Base-by-base conservation (phyloP, 495 filamentous ascomycete genomes). In the Poronia punctata region DNA sequence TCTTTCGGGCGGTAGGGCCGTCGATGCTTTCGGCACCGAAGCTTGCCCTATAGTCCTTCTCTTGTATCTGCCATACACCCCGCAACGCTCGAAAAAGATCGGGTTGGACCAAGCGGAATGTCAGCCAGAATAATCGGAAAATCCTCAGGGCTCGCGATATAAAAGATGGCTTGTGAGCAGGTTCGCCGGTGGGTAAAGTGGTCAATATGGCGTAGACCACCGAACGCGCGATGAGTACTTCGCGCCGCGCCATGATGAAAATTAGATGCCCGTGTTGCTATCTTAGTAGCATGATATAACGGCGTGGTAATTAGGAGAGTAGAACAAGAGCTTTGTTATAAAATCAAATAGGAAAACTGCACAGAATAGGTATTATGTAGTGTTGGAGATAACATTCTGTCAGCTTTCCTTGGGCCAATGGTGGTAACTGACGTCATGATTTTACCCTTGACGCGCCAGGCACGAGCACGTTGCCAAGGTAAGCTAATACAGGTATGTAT, bases 31-130 rank as follows among this genome's bases (percentile, higher is more conserved):
- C 50, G 5, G 54, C 56, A n/a, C 59, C 57, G 44, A 82, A 80
- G 19, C 67, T 75, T 12, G 62, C 59, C 9, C 51, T 53, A 44
- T 82, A 82, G n/a, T 71, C 70, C 16, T 65, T 58, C 38, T 79
- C 71, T 12, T 69, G 53, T 17, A 80, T 67, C 3, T 56, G 30
- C 76, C 76, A 82, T 5, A 65, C 49, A 10, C 58, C 39, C 7
- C 46, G 57, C 16, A 69, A 33, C 3, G 56, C 32, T 10, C 46
- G 48, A 28, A 70, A 70, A 19, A 66, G 42, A 20, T 62, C 65
- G 0, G 59, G 60, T 9, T 55, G 63, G n/a, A 65, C 52, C 19
- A 61, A 59, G 6, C 44, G 45, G 15, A 68, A 57, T 1, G 45
- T 34, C 2, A 70, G 43, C 52, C 64, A 59, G 37, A 65, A 66